These are phyloP conservation scores for Anaeramoeba ignava DNA, from an alignment of 78 protist species.

Conservation along the genomic window DNA sequence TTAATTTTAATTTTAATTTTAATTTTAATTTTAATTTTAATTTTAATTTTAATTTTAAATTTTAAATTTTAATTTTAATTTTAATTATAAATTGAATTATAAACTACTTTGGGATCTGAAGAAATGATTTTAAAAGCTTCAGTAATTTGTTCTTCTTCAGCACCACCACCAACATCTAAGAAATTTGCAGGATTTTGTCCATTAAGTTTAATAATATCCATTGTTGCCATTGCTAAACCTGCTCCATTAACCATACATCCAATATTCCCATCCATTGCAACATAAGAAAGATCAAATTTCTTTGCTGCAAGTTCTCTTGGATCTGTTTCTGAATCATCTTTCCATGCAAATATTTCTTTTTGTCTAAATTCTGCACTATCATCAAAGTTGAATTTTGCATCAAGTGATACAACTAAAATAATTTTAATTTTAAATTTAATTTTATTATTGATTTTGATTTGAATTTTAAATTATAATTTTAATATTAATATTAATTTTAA, in stretches of 20 bases:
- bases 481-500: too few relatives aligned
- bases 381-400: slow-evolving; percentile 88
- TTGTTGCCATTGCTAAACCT: slow-evolving; percentile 98
- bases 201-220: slow-evolving; percentile 83
- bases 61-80: too few relatives aligned
- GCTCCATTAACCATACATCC: slow-evolving; percentile 98
- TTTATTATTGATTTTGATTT: too few relatives aligned
- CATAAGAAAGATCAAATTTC: slow-evolving; percentile 76
- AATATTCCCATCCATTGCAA: slow-evolving; percentile 90
- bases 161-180: slow-evolving; percentile 92
- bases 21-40: slow-evolving; percentile 32
- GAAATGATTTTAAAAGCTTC: slow-evolving; percentile 85
- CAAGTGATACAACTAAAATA: slow-evolving; percentile 71
- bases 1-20: too few relatives aligned
- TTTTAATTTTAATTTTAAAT: too few relatives aligned
- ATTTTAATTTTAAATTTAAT: too few relatives aligned
- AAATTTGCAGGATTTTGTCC: slow-evolving; percentile 97
- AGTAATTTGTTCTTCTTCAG: slow-evolving; percentile 59
- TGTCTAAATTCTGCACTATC: slow-evolving; percentile 93
- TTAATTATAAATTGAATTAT: too few relatives aligned
- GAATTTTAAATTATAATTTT: too few relatives aligned
- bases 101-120: slow-evolving; percentile 40
- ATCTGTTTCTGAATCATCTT: slow-evolving; percentile 79
- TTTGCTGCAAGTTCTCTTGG: slow-evolving; percentile 80
- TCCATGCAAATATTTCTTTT: slow-evolving; percentile 54